Evolutionary conservation across 225 moss, liverwort and hornwort species (phyloP).

Genomic region (Rhytidiadelphus loreus): DNA sequence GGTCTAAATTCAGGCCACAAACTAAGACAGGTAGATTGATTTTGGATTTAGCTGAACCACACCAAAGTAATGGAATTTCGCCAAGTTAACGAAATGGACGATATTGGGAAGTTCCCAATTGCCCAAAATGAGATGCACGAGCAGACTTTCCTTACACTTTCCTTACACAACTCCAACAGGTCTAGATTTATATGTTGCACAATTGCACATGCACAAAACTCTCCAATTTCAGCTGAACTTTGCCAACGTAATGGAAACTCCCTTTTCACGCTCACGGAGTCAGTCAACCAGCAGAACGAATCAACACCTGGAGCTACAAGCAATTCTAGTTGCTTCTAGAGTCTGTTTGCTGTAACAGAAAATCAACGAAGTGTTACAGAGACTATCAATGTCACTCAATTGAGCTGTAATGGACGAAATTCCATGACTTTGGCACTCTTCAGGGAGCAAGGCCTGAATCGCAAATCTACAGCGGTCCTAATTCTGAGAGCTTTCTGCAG

Average conservation of each 20-base stretch:
- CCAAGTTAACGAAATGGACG: background rate
- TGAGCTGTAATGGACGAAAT: background rate
- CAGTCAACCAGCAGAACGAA: background rate
- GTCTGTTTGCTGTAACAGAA: background rate
- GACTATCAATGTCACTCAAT: background rate
- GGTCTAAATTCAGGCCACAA: background rate
- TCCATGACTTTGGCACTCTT: background rate
- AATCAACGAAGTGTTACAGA: background rate
- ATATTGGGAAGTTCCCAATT: background rate
- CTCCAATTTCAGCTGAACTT: background rate
- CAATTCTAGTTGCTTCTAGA: background rate
- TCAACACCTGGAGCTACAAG: too few relatives aligned
- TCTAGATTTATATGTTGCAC: too few relatives aligned
- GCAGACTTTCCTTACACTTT: background rate
- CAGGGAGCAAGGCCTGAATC: background rate
- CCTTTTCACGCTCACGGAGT: background rate
- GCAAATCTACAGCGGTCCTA: background rate
- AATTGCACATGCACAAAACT: too few relatives aligned
- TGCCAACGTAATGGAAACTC: too few relatives aligned
- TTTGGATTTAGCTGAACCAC: background rate
- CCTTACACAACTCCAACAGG: background rate
- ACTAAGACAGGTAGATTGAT: background rate
- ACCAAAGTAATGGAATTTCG: background rate
- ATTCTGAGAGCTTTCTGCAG: background rate
- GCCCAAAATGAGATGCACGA: background rate